Base-by-base conservation (phyloP, 2,329 filamentous ascomycete species). In the Aspergillus quadrilineatus region DNA sequence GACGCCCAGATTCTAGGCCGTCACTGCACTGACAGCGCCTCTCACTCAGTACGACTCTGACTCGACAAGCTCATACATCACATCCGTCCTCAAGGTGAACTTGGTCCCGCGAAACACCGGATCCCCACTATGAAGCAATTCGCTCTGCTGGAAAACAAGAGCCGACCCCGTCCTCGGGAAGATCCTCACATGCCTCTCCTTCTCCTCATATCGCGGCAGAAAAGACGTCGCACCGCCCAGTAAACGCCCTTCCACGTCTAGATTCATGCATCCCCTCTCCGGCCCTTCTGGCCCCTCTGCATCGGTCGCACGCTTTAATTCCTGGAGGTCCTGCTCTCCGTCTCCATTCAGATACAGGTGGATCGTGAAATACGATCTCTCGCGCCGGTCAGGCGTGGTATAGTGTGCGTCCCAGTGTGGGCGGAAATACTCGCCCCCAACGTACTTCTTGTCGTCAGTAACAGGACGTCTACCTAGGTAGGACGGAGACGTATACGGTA, bases 391-490 rank as follows among this genome's bases (percentile, higher is more conserved):
- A 0, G 80, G 78, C 14, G 84, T 86, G 49, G 76, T 75, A 63
- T 88, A 93, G 0, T 76, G 65, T 0, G 82, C 85, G 67, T 93
- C 89, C 62, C 82, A 86, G 67, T 93, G 89, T 4, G 86, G 79
- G 58, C 80, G 82, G 65, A 95, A 94, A 68, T 87, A 93, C 65
- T 92, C 85, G 0, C 89, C 89, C 0, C 79, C 74, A 0, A 80
- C 79, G 69, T 94, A 94, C 66, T 37, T 15, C 5, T 12, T 37
- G 9, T 12, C 12, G 14, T 37, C 34, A 37, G 34, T 37, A 5
- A 12, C 34, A 37, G 22, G 34, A n/a, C 10, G 34, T 14, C 7
- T 12, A 5, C 14, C 8, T 1, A 14, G 34, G 9, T 37, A 14
- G 34, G 34, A 12, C 10, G 7, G 7, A 37, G 7, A 37, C 14